These are phyloP conservation scores for Polysphondylium violaceum DNA, from an alignment of 78 protist genomes.

Conservation along the genomic window DNA sequence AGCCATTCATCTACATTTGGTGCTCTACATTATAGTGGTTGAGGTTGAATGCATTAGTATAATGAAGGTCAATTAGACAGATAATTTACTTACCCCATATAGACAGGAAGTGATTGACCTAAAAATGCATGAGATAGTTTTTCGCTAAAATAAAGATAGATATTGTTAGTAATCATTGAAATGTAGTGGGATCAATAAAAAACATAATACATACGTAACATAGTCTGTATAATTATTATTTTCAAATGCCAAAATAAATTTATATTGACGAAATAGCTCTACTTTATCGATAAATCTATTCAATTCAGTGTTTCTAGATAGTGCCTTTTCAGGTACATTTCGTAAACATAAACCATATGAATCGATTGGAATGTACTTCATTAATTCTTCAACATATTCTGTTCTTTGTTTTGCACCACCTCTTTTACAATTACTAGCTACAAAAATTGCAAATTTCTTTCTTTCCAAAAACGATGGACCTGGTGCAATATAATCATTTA, in stretches of 20 bases:
- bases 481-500: not conserved
- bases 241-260: constrained; percentile 57
- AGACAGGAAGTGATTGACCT: constrained; percentile 29
- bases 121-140: constrained; percentile 31
- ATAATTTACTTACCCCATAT: too few relatives aligned
- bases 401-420: constrained; percentile 55
- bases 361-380: constrained; percentile 45
- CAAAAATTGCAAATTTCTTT: not conserved
- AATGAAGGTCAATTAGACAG: too few relatives aligned
- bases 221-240: constrained; percentile 42
- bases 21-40: too few relatives aligned
- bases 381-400: constrained; percentile 22
- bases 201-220: constrained; percentile 54
- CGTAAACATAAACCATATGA: constrained; percentile 37
- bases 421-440: constrained; percentile 28
- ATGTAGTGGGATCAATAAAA: not conserved
- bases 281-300: constrained; percentile 25
- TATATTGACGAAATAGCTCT: constrained; percentile 16
- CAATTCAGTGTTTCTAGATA: constrained; percentile 16
- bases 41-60: too few relatives aligned
- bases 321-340: constrained; percentile 6
- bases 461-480: constrained; percentile 9
- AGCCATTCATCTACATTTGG: constrained; percentile 33
- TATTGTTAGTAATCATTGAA: too few relatives aligned
- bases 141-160: too few relatives aligned